Conservation (phyloP, 2,329 filamentous ascomycete species). For the Fusarium buharicum region DNA sequence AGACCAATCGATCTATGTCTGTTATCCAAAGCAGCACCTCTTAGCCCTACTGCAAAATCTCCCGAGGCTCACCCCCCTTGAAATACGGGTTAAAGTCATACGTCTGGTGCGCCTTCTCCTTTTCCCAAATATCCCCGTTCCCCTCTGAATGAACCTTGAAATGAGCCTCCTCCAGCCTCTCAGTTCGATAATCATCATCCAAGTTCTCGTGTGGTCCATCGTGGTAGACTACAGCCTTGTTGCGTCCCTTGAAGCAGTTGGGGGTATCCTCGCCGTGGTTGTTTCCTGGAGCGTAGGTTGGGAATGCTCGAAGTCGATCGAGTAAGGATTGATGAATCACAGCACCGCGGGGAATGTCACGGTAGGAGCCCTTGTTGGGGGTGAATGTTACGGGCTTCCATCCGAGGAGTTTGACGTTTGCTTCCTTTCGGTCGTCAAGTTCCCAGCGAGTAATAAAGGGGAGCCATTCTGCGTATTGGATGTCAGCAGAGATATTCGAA, state of each 20-base stretch:
- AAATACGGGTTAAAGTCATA: conserved; percentile 33
- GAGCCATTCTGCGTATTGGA: conserved; percentile 48
- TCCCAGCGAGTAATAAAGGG: conserved; percentile 57
- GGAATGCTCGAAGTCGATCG: conserved; percentile 48
- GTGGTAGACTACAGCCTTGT: conserved; percentile 18
- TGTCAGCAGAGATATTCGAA: neutral
- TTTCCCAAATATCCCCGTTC: neutral
- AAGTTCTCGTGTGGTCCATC: conserved; percentile 4
- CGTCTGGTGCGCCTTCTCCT: conserved; percentile 29
- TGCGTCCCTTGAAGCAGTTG: conserved; percentile 46
- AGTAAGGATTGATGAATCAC: conserved; percentile 53
- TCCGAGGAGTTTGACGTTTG: conserved; percentile 31
- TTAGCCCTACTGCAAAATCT: neutral
- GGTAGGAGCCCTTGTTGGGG: conserved; percentile 50
- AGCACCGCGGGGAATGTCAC: conserved; percentile 54
- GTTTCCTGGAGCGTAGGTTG: conserved; percentile 47
- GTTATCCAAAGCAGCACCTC: neutral
- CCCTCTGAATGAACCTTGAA: conserved; percentile 18
- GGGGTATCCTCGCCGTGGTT: conserved; percentile 47
- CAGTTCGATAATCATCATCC: neutral
- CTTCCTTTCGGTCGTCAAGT: conserved; percentile 36
- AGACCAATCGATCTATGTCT: no score
- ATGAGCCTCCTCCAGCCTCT: conserved; percentile 13
- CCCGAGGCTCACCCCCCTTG: neutral
- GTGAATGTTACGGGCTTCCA: conserved; percentile 49